Evolutionary conservation across 768 basidiomycete genomes (phyloP).

Genomic region (Galerina marginata): DNA sequence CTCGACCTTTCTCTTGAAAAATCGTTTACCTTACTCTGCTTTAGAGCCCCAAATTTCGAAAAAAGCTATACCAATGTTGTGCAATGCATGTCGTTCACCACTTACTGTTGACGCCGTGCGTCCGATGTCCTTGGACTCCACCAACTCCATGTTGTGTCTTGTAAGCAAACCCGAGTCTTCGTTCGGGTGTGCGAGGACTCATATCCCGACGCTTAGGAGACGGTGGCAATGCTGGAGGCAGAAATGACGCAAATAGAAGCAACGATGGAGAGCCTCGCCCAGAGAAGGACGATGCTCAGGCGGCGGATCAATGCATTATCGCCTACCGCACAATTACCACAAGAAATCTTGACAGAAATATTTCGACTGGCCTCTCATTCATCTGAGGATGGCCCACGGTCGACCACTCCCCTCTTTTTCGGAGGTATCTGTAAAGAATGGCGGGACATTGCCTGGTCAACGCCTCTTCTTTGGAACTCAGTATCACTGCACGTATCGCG

Average conservation of each 20-base stretch:
- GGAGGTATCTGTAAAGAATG: constrained; percentile 24
- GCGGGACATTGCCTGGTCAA: constrained; percentile 24
- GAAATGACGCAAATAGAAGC: constrained; percentile 25
- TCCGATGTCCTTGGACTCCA: neutral
- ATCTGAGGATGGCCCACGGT: neutral
- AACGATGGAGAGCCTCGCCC: constrained; percentile 22
- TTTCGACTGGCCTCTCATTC: constrained; percentile 18
- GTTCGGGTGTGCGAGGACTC: no score
- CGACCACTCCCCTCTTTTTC: constrained; percentile 19
- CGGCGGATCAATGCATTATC: constrained; percentile 26
- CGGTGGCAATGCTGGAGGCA: constrained; percentile 14
- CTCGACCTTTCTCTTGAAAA: neutral
- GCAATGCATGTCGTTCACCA: constrained; percentile 1
- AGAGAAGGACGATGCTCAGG: constrained; percentile 18
- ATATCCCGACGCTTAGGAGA: constrained; percentile 5
- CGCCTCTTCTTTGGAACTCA: constrained; percentile 24
- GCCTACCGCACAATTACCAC: constrained; percentile 19
- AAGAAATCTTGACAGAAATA: constrained; percentile 26
- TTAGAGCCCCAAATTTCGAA: no score
- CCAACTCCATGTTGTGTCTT: neutral
- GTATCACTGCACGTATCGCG: constrained; percentile 23
- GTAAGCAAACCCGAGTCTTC: neutral
- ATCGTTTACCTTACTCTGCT: neutral
- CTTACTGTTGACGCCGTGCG: neutral
- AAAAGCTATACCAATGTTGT: constrained; percentile 4